Evolutionary conservation across 257 asterid species (phyloP).

Genomic region (Capsicum chinense): DNA sequence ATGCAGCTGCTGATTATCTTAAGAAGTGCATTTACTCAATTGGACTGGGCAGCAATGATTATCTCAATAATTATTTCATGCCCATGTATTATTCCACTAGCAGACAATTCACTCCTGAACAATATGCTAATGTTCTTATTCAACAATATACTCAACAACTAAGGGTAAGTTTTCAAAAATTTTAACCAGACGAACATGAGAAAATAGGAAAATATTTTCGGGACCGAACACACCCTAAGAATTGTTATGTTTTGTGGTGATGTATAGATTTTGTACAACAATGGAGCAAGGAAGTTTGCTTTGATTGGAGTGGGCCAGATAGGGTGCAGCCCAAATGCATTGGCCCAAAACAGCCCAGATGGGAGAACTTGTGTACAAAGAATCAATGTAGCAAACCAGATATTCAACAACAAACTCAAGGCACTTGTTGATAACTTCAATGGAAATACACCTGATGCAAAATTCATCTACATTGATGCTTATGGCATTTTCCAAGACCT

Average conservation of each 20-base stretch:
- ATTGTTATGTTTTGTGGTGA: background rate
- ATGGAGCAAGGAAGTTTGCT: slow-evolving; percentile 45
- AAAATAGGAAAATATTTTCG: no score
- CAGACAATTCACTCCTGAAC: slow-evolving; percentile 41
- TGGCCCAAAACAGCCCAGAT: slow-evolving; percentile 41
- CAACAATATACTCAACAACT: slow-evolving; percentile 53
- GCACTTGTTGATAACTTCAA: slow-evolving; percentile 35
- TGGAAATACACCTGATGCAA: slow-evolving; percentile 30
- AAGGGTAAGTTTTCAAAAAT: slow-evolving; percentile 31
- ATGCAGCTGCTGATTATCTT: slow-evolving; percentile 22
- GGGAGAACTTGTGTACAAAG: slow-evolving; percentile 34
- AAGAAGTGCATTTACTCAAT: slow-evolving; percentile 33
- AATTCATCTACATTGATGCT: slow-evolving; percentile 36
- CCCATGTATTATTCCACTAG: slow-evolving; percentile 30
- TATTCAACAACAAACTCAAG: slow-evolving; percentile 39
- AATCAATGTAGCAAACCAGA: slow-evolving; percentile 33
- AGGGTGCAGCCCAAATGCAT: slow-evolving; percentile 42
- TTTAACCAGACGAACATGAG: no score
- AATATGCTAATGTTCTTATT: slow-evolving; percentile 52
- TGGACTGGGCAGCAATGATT: slow-evolving; percentile 45
- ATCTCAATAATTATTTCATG: slow-evolving; percentile 41
- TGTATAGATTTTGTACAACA: slow-evolving; percentile 33
- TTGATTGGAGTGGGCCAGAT: slow-evolving; percentile 38
- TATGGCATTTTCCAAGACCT: slow-evolving; percentile 46
- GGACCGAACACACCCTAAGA: no score